Conservation (phyloP, 2,329 filamentous ascomycete species). For the Xylariaceae sp. region DNA sequence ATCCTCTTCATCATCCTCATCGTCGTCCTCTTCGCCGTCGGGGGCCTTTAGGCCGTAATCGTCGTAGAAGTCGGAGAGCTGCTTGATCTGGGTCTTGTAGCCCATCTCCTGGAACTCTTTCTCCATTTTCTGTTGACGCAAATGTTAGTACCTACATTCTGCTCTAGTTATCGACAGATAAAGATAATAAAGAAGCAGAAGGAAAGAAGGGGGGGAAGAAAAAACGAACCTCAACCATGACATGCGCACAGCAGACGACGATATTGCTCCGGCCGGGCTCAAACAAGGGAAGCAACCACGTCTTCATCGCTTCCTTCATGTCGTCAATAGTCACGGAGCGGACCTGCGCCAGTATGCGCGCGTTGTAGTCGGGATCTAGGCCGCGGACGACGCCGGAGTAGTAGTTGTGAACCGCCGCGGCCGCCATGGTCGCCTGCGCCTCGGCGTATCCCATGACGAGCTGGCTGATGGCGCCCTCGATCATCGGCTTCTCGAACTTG, state of each 20-base stretch:
- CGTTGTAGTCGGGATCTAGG: constrained; percentile 71
- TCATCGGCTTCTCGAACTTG: constrained; percentile 70
- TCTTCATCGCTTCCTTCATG: constrained; percentile 66
- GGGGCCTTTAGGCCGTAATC: constrained; percentile 74
- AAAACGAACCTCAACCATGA: constrained; percentile 72
- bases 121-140: constrained; percentile 60
- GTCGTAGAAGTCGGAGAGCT: constrained; percentile 77
- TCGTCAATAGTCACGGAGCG: constrained; percentile 70
- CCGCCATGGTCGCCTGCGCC: constrained; percentile 78
- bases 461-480: constrained; percentile 85
- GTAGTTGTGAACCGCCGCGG: constrained; percentile 79
- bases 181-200: background rate
- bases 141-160: constrained; percentile 10
- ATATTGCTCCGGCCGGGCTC: constrained; percentile 74
- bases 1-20: constrained; percentile 20
- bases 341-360: constrained; percentile 70
- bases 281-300: constrained; percentile 76
- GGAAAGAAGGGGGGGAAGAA: background rate
- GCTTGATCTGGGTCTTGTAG: constrained; percentile 70
- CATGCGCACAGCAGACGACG: constrained; percentile 79
- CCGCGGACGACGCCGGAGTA: constrained; percentile 72
- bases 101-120: constrained; percentile 68
- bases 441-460: constrained; percentile 85
- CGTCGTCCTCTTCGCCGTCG: constrained; percentile 47
- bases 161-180: background rate